phyloP scores from a whole-genome alignment of 148 eudicot genomes.

The Fallopia convolvulus region DNA sequence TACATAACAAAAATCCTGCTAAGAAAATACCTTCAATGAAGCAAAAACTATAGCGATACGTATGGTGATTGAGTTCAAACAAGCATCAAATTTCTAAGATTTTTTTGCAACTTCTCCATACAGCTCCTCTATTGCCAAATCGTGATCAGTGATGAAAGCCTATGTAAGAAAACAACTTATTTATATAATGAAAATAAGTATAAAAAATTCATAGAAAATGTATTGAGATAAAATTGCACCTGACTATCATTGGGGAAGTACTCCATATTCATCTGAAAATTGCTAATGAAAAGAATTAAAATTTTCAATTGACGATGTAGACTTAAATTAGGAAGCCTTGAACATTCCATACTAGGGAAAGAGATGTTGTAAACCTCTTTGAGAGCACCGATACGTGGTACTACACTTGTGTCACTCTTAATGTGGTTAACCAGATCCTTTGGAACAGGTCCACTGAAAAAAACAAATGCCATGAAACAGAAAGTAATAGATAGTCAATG shows the following conservation, averaged over 20 bases:
- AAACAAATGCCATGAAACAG: conserved; percentile 73
- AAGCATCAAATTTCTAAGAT: conserved; percentile 55
- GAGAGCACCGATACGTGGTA: conserved; percentile 94
- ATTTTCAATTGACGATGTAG: neutral
- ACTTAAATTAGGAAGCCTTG: neutral
- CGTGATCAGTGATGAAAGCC: conserved; percentile 82
- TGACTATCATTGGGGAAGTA: conserved; percentile 78
- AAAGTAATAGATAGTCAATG: conserved; percentile 1
- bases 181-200: conserved; percentile 26
- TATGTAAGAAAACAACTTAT: conserved; percentile 12
- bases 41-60: conserved; percentile 95
- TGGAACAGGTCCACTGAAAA: conserved; percentile 78
- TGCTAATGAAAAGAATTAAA: conserved; percentile 11
- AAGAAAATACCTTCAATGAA: conserved; percentile 68
- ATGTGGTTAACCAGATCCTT: conserved; percentile 68
- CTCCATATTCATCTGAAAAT: conserved; percentile 95
- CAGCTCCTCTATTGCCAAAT: conserved; percentile 71
- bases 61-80: conserved; percentile 65
- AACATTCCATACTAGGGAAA: conserved; percentile 8
- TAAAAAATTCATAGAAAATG: neutral
- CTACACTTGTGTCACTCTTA: conserved; percentile 80
- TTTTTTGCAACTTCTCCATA: conserved; percentile 51
- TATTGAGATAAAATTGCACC: conserved; percentile 27
- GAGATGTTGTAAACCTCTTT: conserved; percentile 56
- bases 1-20: neutral